Conservation (phyloP, 345 rosid genomes). For the Eucalyptus sp. region DNA sequence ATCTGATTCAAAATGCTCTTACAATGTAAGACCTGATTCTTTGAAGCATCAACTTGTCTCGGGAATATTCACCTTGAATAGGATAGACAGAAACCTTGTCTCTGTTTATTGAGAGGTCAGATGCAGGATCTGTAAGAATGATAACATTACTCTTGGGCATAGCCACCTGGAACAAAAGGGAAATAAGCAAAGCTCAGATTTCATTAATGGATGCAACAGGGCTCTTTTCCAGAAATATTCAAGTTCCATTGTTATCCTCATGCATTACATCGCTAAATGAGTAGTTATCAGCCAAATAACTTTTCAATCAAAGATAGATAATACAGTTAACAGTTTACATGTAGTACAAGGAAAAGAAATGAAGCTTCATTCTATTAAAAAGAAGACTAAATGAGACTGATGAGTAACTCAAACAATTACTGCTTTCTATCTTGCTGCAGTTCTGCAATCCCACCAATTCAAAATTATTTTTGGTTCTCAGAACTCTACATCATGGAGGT, state of each 20-base stretch:
- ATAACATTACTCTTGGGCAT: constrained; percentile 70
- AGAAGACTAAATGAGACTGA: not conserved
- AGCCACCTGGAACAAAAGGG: constrained; percentile 33
- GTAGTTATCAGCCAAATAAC: not conserved
- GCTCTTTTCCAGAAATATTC: not conserved
- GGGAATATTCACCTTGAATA: constrained; percentile 69
- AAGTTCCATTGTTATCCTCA: not conserved
- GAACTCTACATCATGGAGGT: not conserved
- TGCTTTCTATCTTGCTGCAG: not conserved
- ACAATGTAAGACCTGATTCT: constrained; percentile 98
- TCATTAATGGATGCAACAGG: not conserved
- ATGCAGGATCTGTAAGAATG: constrained; percentile 79
- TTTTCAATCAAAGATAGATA: not conserved
- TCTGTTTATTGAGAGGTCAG: constrained; percentile 45
- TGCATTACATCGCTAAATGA: not conserved
- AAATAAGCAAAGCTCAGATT: not conserved
- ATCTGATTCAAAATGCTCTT: constrained; percentile 35
- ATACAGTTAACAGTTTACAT: not conserved
- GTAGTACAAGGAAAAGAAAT: not conserved
- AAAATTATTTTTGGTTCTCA: not conserved
- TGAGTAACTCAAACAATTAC: not conserved
- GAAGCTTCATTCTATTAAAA: not conserved
- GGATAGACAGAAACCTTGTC: constrained; percentile 50
- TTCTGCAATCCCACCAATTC: not conserved
- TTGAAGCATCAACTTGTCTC: constrained; percentile 92